Base-by-base conservation (phyloP, 495 filamentous ascomycete species). In the Darksidea phi region DNA sequence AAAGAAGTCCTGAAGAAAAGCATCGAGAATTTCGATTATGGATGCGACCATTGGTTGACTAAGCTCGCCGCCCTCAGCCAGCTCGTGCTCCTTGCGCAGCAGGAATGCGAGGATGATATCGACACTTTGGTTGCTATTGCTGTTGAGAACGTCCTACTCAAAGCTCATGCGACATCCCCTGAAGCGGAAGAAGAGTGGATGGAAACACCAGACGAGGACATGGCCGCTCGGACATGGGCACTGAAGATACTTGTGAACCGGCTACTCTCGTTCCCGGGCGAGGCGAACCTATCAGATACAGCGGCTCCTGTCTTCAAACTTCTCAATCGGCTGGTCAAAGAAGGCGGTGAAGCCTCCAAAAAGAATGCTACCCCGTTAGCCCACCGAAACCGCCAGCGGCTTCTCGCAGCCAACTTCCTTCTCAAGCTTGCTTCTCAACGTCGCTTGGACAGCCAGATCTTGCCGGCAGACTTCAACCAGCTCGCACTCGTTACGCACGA, bases 211-310 rank as follows among this genome's bases (percentile, higher is more conserved):
- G 90, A 96, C 45, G 86, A 91, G 17, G 91, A 97, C 64, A 85
- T 86, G 15, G 80, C 85, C 37, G 88, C 90, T 18, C 97, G 97
- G 71, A 81, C 84, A 51, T 90, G 91, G 80, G 89, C 93, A n/a
- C 78, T 97, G 34, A 91, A 87, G 67, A 86, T 90, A 32, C 82
- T 97, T 18, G 90, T 95, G 24, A 99, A 97, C 70, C 83, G 88
- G 43, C 78, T 97, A 1, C 84, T 89, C 23, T 86, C 88, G 18
- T 76, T 79, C 15, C 76, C 81, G 54, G 84, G 84, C 18, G 75
- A 79, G 12, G 70, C 71, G 17, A 81, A 82, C 49, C 83, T 88
- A 61, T 83, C 83, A 56, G 82, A 84, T 15, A 77, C 83, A 49
- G 86, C 89, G 0, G 62, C 73, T 32, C 83, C 85, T 6, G 85